A percentile compares a stretch with the other conserved stretches of the same genome.
phyloP scores from a whole-genome alignment of 1,284 basidiomycete genomes.

The Schizopora paradoxa region DNA sequence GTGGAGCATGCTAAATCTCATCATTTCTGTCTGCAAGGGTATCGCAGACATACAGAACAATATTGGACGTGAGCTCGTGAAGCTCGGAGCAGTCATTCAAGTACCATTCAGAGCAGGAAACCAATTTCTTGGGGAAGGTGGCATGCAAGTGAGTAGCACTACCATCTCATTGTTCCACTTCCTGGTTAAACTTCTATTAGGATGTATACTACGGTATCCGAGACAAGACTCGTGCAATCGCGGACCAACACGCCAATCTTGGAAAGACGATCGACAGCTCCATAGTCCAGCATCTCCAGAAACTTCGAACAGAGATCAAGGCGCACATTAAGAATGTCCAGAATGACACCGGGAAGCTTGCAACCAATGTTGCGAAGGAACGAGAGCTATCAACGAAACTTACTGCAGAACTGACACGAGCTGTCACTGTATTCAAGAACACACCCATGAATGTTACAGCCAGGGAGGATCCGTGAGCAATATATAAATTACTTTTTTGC shows the following conservation, averaged over 20 bases:
- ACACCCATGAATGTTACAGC: conserved; percentile 85
- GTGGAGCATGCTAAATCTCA: conserved; percentile 23
- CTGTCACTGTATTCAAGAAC: conserved; percentile 91
- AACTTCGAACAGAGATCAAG: conserved; percentile 92
- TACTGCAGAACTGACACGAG: conserved; percentile 84
- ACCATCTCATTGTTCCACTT: neutral
- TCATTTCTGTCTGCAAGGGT: conserved; percentile 55
- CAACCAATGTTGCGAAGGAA: conserved; percentile 90
- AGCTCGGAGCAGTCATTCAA: conserved; percentile 96
- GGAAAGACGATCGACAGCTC: conserved; percentile 95
- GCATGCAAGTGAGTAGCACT: conserved; percentile 55
- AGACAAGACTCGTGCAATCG: conserved; percentile 91
- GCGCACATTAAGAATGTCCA: conserved; percentile 99
- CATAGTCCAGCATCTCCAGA: conserved; percentile 97
- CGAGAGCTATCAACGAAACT: conserved; percentile 85
- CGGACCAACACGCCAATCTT: conserved; percentile 95
- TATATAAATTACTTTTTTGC: neutral
- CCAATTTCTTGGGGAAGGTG: conserved; percentile 92
- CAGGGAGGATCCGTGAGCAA: conserved; percentile 79
- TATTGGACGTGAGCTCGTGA: conserved; percentile 90
- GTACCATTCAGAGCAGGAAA: conserved; percentile 95
- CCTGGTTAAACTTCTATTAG: conserved; percentile 34
- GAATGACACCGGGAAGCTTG: conserved; percentile 95
- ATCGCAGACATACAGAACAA: conserved; percentile 95
- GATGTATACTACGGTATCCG: conserved; percentile 93